phyloP scores from a whole-genome alignment of 495 filamentous ascomycete genomes.

The Penicillium macrosclerotiorum region DNA sequence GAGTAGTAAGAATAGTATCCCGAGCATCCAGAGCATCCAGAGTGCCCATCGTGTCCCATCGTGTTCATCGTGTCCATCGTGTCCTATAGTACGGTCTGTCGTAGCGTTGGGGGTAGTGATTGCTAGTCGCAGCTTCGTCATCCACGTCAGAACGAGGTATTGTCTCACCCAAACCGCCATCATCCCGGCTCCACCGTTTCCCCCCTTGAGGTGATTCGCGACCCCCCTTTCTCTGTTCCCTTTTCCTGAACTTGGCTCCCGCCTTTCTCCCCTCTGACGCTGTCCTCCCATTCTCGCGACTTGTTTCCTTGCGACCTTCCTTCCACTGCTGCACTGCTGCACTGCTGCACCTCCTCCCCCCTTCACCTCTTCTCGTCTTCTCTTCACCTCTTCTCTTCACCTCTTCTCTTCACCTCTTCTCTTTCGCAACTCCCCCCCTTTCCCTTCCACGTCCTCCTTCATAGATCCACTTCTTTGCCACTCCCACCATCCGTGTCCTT shows the following conservation, averaged over 20 bases:
- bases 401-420: constrained; percentile 3
- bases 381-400: constrained; percentile 4
- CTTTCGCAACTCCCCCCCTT: not conserved
- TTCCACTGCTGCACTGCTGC: not conserved
- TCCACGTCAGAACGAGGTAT: constrained; percentile 21
- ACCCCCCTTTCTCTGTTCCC: constrained; percentile 26
- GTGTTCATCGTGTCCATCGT: too few relatives aligned
- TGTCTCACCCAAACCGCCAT: not conserved
- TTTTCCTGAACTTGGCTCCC: constrained; percentile 6
- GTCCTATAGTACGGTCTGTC: too few relatives aligned
- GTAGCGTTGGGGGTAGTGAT: too few relatives aligned
- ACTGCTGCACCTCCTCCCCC: not conserved
- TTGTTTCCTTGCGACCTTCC: constrained; percentile 4
- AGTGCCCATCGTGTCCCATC: too few relatives aligned
- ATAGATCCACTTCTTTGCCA: constrained; percentile 6
- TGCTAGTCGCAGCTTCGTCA: too few relatives aligned
- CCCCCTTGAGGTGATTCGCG: constrained; percentile 9
- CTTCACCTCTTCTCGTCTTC: not conserved
- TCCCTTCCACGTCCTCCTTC: constrained; percentile 5
- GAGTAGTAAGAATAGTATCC: too few relatives aligned
- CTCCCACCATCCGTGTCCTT: constrained; percentile 12
- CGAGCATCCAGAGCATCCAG: too few relatives aligned
- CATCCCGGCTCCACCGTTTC: constrained; percentile 25
- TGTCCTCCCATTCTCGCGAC: constrained; percentile 1
- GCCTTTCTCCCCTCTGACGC: not conserved